Conservation (phyloP, 2,329 filamentous ascomycete species). For the Cyphellophora europaea region DNA sequence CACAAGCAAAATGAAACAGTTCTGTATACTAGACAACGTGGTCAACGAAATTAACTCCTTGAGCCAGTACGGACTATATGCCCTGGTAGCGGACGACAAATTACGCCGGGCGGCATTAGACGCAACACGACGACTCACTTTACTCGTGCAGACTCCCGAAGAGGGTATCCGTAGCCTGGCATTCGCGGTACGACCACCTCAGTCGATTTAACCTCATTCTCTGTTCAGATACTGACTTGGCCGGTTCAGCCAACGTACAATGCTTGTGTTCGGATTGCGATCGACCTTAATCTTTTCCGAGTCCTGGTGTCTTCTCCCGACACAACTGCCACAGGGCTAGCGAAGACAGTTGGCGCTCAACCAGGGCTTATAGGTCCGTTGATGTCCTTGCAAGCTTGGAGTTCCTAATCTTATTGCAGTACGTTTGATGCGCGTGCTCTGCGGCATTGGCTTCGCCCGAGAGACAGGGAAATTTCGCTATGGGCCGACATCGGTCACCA, state of each 20-base stretch:
- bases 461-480: background rate
- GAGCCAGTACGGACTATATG: background rate
- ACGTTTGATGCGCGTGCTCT: conserved; percentile 1
- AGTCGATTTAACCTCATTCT: background rate
- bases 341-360: background rate
- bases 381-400: too few relatives aligned
- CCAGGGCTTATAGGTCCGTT: background rate
- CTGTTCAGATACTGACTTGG: background rate
- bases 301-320: background rate
- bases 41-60: background rate
- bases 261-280: conserved; percentile 1
- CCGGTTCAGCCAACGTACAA: conserved; percentile 1
- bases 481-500: background rate
- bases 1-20: conserved; percentile 1
- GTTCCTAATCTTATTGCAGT: background rate
- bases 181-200: background rate
- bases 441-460: conserved; percentile 1
- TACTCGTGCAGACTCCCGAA: conserved; percentile 1
- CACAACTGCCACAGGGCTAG: background rate
- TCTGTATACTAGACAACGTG: background rate
- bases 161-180: conserved; percentile 1
- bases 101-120: background rate
- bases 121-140: background rate
- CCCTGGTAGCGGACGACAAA: background rate
- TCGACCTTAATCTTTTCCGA: conserved; percentile 1